phyloP scores from a whole-genome alignment of 352 stramenopile species.

The Phytophthora europaea region DNA sequence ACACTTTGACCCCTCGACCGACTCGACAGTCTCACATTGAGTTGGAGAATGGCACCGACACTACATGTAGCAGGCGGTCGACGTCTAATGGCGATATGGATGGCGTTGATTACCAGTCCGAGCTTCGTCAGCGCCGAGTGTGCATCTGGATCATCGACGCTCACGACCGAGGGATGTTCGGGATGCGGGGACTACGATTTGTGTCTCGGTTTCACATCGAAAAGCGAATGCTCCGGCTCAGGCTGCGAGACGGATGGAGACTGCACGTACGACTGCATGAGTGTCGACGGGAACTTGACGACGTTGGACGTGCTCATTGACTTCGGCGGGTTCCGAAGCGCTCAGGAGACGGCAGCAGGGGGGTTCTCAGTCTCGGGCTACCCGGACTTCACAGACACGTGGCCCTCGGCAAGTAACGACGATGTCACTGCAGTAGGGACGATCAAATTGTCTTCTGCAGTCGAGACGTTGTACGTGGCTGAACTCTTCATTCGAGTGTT shows the following conservation, averaged over 20 bases:
- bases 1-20: not conserved
- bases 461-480: conserved; percentile 31
- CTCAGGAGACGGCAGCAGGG: conserved; percentile 33
- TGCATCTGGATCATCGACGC: conserved; percentile 29
- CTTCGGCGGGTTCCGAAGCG: conserved; percentile 42
- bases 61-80: not conserved
- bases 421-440: conserved; percentile 27
- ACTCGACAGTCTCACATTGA: conserved; percentile 21
- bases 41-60: conserved; percentile 18
- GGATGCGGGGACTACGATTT: conserved; percentile 36
- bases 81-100: conserved; percentile 6
- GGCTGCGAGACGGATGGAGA: conserved; percentile 38
- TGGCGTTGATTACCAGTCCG: conserved; percentile 9
- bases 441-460: conserved; percentile 27
- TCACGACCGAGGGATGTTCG: conserved; percentile 36
- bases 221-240: conserved; percentile 34
- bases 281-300: conserved; percentile 31
- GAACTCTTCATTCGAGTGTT: not conserved
- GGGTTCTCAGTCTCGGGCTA: conserved; percentile 18
- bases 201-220: conserved; percentile 37
- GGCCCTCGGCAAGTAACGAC: conserved; percentile 40
- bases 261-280: conserved; percentile 43
- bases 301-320: conserved; percentile 32
- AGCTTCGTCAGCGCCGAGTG: conserved; percentile 23
- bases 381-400: conserved; percentile 36